A percentile compares a stretch with the other conserved stretches of the same genome.
Conservation (phyloP, 257 asterid species). For the Solanum piurae region DNA sequence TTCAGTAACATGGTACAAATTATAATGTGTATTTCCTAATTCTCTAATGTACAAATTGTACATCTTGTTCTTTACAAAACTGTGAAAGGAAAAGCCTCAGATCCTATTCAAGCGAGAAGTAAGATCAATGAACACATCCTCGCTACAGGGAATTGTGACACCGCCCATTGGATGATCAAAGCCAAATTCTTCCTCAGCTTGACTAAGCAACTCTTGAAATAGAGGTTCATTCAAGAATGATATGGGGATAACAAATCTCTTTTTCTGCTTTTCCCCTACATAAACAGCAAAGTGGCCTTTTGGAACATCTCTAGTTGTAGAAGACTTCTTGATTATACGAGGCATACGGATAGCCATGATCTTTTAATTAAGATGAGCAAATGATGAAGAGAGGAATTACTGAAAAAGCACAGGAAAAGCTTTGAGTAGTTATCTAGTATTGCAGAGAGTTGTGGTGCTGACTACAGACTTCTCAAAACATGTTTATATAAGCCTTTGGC, state of each 20-base stretch:
- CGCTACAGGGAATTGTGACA: not conserved
- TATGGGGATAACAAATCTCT: constrained; percentile 21
- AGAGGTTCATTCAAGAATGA: constrained; percentile 27
- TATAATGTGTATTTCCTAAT: not conserved
- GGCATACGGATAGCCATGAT: not conserved
- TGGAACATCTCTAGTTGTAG: constrained; percentile 15
- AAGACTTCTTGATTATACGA: not conserved
- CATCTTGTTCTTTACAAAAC: too few relatives aligned
- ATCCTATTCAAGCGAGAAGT: constrained; percentile 11
- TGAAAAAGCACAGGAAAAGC: not conserved
- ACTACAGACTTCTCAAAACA: not conserved
- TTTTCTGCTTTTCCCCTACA: constrained; percentile 34
- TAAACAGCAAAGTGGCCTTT: constrained; percentile 51
- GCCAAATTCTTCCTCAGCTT: constrained; percentile 29
- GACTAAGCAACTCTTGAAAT: constrained; percentile 31
- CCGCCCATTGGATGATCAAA: constrained; percentile 2
- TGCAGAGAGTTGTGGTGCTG: not conserved
- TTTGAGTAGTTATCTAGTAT: not conserved
- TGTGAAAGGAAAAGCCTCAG: not conserved
- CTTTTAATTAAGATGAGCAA: not conserved
- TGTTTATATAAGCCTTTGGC: not conserved
- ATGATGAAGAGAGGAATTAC: not conserved
- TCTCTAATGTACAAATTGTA: not conserved
- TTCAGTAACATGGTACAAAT: not conserved
- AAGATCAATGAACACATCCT: constrained; percentile 21